Percentiles rank a stretch among this genome's conserved stretches.
Conservation (phyloP, 2,329 filamentous ascomycete genomes). For the Ophiostoma sp. region DNA sequence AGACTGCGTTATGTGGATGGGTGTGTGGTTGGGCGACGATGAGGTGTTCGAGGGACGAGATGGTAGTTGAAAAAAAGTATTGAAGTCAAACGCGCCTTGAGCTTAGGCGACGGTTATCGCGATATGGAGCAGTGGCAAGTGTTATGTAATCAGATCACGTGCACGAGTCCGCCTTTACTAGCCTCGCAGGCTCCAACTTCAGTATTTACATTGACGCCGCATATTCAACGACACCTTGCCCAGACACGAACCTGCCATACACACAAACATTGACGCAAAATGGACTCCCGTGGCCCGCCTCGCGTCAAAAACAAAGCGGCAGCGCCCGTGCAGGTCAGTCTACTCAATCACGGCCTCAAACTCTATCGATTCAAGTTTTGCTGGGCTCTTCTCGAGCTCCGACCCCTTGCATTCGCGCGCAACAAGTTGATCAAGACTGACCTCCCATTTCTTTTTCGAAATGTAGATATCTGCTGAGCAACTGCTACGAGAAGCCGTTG, state of each 20-base stretch:
- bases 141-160: not conserved
- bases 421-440: not conserved
- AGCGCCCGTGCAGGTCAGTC: slow-evolving; percentile 55
- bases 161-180: not conserved
- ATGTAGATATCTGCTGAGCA: slow-evolving; percentile 90
- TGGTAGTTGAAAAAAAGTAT: not conserved
- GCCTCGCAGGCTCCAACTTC: not conserved
- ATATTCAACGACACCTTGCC: not conserved
- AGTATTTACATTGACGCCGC: slow-evolving; percentile 8
- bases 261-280: slow-evolving; percentile 35
- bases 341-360: not conserved
- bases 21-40: too few species aligned
- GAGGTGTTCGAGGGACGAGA: not conserved
- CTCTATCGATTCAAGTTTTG: not conserved
- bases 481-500: slow-evolving; percentile 92
- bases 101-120: slow-evolving; percentile 9
- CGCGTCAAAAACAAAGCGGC: slow-evolving; percentile 98
- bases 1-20: too few species aligned
- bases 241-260: not conserved
- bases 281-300: slow-evolving; percentile 85
- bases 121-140: not conserved
- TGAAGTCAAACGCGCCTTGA: slow-evolving; percentile 5
- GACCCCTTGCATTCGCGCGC: slow-evolving; percentile 31
- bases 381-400: not conserved
- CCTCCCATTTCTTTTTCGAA: not conserved